Evolutionary conservation across 2,329 filamentous ascomycete species (phyloP), one percentile per base, ranked within the genome.

Genomic region (Apiospora kogelbergensis): DNA sequence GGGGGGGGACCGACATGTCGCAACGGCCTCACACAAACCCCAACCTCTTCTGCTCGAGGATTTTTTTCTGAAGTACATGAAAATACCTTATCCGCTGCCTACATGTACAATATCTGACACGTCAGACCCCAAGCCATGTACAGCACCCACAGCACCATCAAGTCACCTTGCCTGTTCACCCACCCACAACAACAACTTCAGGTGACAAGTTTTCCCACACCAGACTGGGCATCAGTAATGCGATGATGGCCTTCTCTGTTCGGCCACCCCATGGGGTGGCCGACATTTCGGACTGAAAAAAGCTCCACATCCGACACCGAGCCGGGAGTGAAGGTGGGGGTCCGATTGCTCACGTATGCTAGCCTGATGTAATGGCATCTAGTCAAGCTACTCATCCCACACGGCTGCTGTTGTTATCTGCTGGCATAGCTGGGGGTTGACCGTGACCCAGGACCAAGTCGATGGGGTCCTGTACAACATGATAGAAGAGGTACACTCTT

Each of bases 51-150:
- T 37, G 15, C 15, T 26, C 17, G 9, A 30, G 20, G 30, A n/a
- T 7, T 37, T 60, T 37, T 33, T 9, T 60, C n/a, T 9, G 20
- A 37, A 37, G 30, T 60, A 60, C 53, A 60, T 37, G 53, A 37
- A 13, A n/a, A 20, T 60, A 60, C 53, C 30, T 60, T 60, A 9
- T 13, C 20, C 17, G 4, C 22, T 37, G 53, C 53, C 53, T 60
- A 37, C 30, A 37, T 60, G 30, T 60, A 60, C 26, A 60, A n/a
- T 60, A 37, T 60, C 9, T 60, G 53, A 60, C 53, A 60, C 53
- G 53, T 60, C 53, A 60, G 53, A 60, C 53, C 53, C 53, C 53
- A 60, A n/a, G 53, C 53, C 30, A 60, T 60, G 53, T 30, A 37
- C 30, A 60, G 9, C 11, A 37, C 30, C 33, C 26, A 60, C 53